Base-by-base conservation (phyloP, 371 early-diverging fungal genomes). In the Basidiobolus meristosporus region DNA sequence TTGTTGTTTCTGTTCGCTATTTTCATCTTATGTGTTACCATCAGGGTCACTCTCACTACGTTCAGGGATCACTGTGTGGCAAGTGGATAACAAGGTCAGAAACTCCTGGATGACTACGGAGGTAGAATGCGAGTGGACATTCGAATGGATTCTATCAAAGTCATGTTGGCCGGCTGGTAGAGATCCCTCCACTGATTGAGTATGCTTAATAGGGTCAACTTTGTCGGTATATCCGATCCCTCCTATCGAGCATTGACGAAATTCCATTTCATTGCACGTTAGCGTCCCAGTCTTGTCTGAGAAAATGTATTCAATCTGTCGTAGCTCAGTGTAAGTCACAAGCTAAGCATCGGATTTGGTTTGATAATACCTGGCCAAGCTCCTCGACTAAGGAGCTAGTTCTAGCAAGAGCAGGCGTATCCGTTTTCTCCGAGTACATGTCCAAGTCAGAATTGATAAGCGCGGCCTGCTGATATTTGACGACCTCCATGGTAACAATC, bases 1-100 rank as follows among this genome's bases (percentile, higher is more conserved):
- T n/a, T n/a, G n/a, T n/a, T n/a, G n/a, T n/a, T n/a, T n/a, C n/a
- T n/a, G n/a, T n/a, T n/a, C n/a, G n/a, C n/a, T n/a, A n/a, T n/a
- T n/a, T n/a, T n/a, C n/a, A n/a, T n/a, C n/a, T n/a, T n/a, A n/a
- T n/a, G n/a, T n/a, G n/a, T n/a, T n/a, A n/a, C n/a, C n/a, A n/a
- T n/a, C n/a, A n/a, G n/a, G n/a, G n/a, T 44, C 51, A 17, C 41
- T 38, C 19, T 52, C 45, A 9, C 47, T 45, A 52, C 46, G 46
- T 54, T 93, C 93, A 3, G 95, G 91, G 55, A 95, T 90, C 10
- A 97, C 98, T 2, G 95, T 97, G 57, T 97, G 95, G 57, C 98
- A 97, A 12, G 78, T 74, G 7, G 91, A 76, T 18, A 97, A 62
- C n/a, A 91, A 53, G 9, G 75, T 76, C 47, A 84, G 59, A 42